phyloP scores from a whole-genome alignment of 495 filamentous ascomycete genomes.

The Tuber umbilicatum region DNA sequence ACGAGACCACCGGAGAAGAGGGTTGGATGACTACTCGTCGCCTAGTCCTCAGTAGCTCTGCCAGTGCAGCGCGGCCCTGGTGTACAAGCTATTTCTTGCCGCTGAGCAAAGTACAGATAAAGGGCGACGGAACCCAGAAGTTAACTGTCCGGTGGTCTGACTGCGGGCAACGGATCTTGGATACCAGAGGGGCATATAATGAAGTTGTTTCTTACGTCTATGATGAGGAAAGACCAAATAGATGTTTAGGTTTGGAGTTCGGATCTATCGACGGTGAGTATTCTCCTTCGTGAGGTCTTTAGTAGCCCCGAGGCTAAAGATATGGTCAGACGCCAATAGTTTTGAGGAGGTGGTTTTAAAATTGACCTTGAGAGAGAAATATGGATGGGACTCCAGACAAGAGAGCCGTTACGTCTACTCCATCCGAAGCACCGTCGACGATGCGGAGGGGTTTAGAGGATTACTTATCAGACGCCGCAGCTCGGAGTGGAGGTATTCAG shows the following conservation, averaged over 20 bases:
- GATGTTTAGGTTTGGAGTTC: neutral
- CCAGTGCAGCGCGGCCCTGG: neutral
- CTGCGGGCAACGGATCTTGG: neutral
- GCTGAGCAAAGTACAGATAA: neutral
- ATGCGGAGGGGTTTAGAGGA: neutral
- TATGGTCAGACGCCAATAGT: neutral
- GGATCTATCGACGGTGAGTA: neutral
- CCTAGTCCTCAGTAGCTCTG: conserved; percentile 6
- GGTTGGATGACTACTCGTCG: conserved; percentile 6
- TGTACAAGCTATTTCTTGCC: conserved; percentile 7
- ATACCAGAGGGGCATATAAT: neutral
- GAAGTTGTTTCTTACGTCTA: neutral
- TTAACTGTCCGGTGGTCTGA: neutral
- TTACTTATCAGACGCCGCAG: too few relatives aligned
- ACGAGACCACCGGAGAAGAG: neutral
- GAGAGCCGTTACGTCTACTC: neutral
- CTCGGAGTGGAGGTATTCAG: too few relatives aligned
- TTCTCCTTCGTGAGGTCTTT: neutral
- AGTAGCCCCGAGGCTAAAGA: neutral
- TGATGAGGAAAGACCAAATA: neutral
- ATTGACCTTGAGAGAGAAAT: neutral
- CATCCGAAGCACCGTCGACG: neutral
- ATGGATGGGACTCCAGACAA: neutral
- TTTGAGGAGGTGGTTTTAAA: neutral
- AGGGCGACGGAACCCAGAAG: neutral